These are phyloP conservation scores for Dendrobium catenatum DNA, from an alignment of 106 monocot genomes.

Conservation along the genomic window DNA sequence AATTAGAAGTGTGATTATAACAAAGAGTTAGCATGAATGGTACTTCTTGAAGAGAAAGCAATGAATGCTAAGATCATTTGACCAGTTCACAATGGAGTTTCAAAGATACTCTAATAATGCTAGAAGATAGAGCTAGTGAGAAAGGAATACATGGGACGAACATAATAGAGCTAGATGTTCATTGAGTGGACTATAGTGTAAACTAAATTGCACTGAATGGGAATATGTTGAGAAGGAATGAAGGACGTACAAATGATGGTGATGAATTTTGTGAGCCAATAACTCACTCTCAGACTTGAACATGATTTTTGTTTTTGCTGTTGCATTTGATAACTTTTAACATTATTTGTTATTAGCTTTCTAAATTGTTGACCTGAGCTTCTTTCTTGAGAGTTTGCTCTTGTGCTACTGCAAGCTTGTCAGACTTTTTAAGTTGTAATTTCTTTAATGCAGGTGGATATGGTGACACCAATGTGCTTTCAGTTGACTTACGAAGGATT, in stretches of 20 bases:
- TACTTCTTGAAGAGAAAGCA: neutral
- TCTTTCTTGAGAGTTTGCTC: neutral
- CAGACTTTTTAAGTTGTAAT: neutral
- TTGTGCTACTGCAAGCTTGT: neutral
- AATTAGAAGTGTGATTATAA: neutral
- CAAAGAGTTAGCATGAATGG: too few relatives aligned
- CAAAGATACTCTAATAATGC: neutral
- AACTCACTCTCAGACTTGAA: neutral
- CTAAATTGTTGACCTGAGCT: neutral
- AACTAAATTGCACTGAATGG: neutral
- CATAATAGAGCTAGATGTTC: too few relatives aligned
- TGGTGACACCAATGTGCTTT: conserved; percentile 98
- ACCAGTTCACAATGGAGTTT: neutral
- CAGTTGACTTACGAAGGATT: conserved; percentile 95
- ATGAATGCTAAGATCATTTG: neutral
- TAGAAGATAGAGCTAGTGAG: neutral
- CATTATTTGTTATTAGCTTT: neutral
- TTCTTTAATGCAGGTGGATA: conserved; percentile 66
- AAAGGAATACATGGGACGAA: neutral
- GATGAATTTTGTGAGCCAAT: neutral
- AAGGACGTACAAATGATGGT: neutral
- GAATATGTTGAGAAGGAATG: neutral
- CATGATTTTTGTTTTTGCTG: neutral
- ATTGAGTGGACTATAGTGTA: neutral
- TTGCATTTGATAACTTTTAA: neutral